These are phyloP conservation scores for Rosa multiflora DNA, from an alignment of 306 rosid species.

Conservation along the genomic window DNA sequence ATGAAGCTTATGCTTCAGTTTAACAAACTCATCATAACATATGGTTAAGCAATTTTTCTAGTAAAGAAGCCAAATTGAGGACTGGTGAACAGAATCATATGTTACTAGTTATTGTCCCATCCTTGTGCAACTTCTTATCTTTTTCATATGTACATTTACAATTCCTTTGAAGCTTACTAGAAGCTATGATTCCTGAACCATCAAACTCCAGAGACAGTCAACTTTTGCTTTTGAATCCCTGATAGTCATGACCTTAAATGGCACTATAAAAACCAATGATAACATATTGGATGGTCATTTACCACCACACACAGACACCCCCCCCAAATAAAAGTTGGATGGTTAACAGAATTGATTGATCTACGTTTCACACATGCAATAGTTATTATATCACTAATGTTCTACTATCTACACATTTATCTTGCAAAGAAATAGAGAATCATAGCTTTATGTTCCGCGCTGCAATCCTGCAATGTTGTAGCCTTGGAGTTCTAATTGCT, in stretches of 20 bases:
- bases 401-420: not conserved
- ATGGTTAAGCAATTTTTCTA: not conserved
- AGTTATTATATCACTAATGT: not conserved
- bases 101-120: not conserved
- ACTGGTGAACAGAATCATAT: not conserved
- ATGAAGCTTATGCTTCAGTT: not conserved
- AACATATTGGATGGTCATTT: not conserved
- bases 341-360: not conserved
- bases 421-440: not conserved
- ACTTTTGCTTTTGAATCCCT: not conserved
- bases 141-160: not conserved
- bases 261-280: not conserved
- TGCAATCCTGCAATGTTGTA: not conserved
- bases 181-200: not conserved
- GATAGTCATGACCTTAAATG: not conserved
- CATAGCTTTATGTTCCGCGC: not conserved
- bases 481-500: not conserved
- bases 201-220: not conserved
- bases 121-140: not conserved
- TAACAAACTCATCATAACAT: not conserved
- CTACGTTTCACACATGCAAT: not conserved
- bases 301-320: not conserved
- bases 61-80: not conserved
- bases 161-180: not conserved
- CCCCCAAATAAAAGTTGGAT: not conserved